These are phyloP conservation scores for Agaricus blazei DNA, from an alignment of 768 basidiomycete genomes.

Conservation along the genomic window DNA sequence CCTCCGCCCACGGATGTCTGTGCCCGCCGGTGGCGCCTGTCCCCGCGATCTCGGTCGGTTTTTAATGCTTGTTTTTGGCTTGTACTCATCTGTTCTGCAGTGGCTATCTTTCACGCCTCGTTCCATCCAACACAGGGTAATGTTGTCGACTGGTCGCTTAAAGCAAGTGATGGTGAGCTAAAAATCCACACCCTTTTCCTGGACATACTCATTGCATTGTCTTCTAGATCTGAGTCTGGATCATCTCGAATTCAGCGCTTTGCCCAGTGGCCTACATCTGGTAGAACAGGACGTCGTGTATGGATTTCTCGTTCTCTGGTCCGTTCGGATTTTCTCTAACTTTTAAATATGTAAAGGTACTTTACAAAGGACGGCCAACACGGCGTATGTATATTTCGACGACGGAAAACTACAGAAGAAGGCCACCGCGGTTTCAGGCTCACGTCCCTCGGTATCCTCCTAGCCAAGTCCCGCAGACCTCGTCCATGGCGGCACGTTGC, in stretches of 20 bases:
- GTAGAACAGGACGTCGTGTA: conserved; percentile 79
- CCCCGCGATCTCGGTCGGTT: conserved; percentile 11
- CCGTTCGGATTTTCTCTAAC: not conserved
- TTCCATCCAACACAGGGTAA: conserved; percentile 85
- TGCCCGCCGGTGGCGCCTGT: not conserved
- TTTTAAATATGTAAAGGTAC: not conserved
- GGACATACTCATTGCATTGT: not conserved
- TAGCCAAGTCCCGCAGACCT: conserved; percentile 58
- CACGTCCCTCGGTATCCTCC: conserved; percentile 70
- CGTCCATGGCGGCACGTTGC: conserved; percentile 74
- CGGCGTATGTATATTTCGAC: conserved; percentile 71
- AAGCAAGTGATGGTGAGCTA: conserved; percentile 57
- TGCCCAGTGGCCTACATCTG: conserved; percentile 79
- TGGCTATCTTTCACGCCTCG: conserved; percentile 79
- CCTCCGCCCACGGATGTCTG: conserved; percentile 9
- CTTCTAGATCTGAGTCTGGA: conserved; percentile 57
- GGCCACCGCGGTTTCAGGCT: conserved; percentile 80
- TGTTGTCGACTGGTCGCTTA: conserved; percentile 73
- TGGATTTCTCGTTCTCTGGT: conserved; percentile 19
- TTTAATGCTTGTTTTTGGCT: not conserved
- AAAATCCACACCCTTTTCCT: not conserved
- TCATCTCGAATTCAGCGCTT: conserved; percentile 72
- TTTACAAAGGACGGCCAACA: conserved; percentile 55
- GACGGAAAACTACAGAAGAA: conserved; percentile 60
- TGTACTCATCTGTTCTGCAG: conserved; percentile 30